phyloP scores from a whole-genome alignment of 1,284 basidiomycete species.

The Trichosporon sp. region DNA sequence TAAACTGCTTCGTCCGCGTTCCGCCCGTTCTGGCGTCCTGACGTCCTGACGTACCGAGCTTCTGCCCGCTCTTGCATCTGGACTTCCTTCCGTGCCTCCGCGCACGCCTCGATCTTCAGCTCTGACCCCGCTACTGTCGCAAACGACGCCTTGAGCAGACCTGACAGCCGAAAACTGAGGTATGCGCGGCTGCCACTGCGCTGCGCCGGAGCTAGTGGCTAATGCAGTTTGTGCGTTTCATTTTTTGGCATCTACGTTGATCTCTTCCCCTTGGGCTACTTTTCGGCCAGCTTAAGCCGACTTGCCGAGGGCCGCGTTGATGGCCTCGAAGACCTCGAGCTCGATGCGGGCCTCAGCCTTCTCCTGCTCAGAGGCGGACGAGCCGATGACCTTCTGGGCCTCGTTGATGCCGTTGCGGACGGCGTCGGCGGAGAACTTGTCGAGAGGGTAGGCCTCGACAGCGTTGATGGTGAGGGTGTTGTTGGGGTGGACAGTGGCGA shows the following conservation, averaged over 20 bases:
- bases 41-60: too few species aligned
- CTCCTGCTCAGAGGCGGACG: constrained; percentile 85
- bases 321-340: constrained; percentile 91
- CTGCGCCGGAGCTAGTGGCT: not conserved
- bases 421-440: constrained; percentile 66
- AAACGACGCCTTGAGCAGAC: too few species aligned
- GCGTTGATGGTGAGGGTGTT: constrained; percentile 97
- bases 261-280: constrained; percentile 6
- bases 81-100: not conserved
- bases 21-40: not conserved
- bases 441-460: constrained; percentile 92
- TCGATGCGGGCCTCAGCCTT: constrained; percentile 94
- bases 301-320: constrained; percentile 73
- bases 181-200: too few species aligned
- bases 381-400: constrained; percentile 77
- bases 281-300: constrained; percentile 32
- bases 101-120: not conserved
- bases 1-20: not conserved
- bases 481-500: constrained; percentile 96
- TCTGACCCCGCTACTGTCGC: not conserved
- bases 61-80: too few species aligned
- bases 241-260: constrained; percentile 20
- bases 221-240: constrained; percentile 18
- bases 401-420: constrained; percentile 87
- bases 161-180: too few species aligned